phyloP scores from a whole-genome alignment of 768 basidiomycete genomes.

The Mrakia blollopis region DNA sequence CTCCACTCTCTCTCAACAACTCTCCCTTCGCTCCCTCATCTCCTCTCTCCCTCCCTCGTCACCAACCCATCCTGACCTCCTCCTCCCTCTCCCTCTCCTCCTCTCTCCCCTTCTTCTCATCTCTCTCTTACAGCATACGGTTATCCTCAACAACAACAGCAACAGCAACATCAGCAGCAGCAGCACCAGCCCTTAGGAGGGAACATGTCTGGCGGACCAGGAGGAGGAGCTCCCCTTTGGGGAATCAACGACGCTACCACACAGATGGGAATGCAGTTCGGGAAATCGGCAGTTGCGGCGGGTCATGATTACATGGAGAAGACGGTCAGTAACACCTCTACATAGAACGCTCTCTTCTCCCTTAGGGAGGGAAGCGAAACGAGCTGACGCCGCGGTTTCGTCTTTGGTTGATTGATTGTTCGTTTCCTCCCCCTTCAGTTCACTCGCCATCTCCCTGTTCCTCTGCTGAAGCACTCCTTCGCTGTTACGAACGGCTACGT shows the following conservation, averaged over 20 bases:
- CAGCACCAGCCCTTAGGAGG: neutral
- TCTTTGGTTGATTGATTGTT: neutral
- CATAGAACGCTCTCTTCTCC: conserved; percentile 27
- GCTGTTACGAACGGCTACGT: conserved; percentile 97
- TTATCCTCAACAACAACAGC: neutral
- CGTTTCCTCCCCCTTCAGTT: conserved; percentile 52
- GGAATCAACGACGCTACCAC: conserved; percentile 89
- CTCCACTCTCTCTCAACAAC: neutral
- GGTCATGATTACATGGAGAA: conserved; percentile 94
- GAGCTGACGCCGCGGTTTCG: no score
- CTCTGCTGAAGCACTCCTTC: conserved; percentile 80
- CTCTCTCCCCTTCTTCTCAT: no score
- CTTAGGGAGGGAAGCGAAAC: neutral
- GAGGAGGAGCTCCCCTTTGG: conserved; percentile 47
- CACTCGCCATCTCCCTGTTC: conserved; percentile 68
- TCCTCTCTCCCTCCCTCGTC: neutral
- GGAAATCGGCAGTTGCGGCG: conserved; percentile 81
- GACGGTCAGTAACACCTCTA: conserved; percentile 58
- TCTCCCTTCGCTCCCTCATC: neutral
- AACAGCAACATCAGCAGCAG: neutral
- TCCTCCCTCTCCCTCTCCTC: neutral
- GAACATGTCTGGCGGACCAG: neutral
- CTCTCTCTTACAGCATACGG: neutral
- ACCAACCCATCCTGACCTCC: neutral
- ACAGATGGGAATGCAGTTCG: conserved; percentile 92